Evolutionary conservation across 2,329 filamentous ascomycete genomes (phyloP).

Genomic region (Thielaviopsis punctulata): DNA sequence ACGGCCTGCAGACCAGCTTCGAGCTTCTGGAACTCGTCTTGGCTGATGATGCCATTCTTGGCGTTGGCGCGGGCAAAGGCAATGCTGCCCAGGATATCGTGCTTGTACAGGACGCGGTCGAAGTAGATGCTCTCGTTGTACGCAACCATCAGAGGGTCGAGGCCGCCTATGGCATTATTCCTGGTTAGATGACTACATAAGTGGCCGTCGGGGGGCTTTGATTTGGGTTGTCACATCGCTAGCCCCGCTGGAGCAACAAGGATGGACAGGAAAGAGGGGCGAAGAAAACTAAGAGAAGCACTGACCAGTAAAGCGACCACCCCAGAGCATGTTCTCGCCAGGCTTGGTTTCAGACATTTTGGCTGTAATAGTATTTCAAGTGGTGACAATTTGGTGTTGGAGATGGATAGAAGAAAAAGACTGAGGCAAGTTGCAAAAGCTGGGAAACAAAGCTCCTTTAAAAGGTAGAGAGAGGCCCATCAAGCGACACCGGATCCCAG

Average conservation of each 20-base stretch:
- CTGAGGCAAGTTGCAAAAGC: background rate
- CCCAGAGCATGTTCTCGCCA: conserved; percentile 23
- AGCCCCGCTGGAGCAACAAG: background rate
- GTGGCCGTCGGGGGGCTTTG: conserved; percentile 8
- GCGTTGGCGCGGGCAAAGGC: conserved; percentile 68
- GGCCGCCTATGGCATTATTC: conserved; percentile 49
- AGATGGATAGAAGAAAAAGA: background rate
- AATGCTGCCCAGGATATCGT: conserved; percentile 67
- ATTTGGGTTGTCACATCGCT: background rate
- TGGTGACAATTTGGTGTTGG: background rate
- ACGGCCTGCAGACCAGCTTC: conserved; percentile 49
- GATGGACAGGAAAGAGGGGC: background rate
- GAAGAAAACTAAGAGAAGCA: conserved; percentile 4
- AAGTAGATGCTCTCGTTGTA: conserved; percentile 73
- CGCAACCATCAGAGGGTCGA: conserved; percentile 71
- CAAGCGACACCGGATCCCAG: background rate
- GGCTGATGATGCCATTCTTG: conserved; percentile 55
- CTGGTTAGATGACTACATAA: background rate
- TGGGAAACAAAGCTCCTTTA: background rate
- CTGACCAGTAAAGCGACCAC: conserved; percentile 34
- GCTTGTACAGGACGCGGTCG: conserved; percentile 59
- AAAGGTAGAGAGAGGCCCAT: background rate
- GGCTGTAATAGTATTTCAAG: background rate
- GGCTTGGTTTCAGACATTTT: conserved; percentile 19
- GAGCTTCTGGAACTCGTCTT: conserved; percentile 56